A percentile compares a stretch with the other conserved stretches of the same genome.
These are phyloP conservation scores for Helichrysum umbraculigerum DNA, from an alignment of 129 eudicot species.

Conservation along the genomic window DNA sequence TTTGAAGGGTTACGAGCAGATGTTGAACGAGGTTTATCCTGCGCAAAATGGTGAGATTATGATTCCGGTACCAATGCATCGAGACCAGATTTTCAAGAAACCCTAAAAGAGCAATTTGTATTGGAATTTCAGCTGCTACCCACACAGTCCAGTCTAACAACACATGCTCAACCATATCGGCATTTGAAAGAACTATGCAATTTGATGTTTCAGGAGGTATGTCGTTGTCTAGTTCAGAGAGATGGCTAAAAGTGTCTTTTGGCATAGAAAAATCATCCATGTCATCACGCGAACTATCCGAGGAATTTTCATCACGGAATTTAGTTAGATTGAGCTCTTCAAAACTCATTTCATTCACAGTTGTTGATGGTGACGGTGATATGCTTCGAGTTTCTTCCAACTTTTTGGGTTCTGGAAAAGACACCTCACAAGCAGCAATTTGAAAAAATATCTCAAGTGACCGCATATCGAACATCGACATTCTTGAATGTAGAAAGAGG, in stretches of 20 bases:
- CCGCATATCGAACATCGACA: slow-evolving; percentile 91
- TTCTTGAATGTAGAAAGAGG: slow-evolving; percentile 78
- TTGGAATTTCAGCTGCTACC: slow-evolving; percentile 88
- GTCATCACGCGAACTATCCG: slow-evolving; percentile 77
- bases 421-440: slow-evolving; percentile 97
- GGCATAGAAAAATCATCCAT: slow-evolving; percentile 90
- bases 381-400: slow-evolving; percentile 32
- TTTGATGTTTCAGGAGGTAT: slow-evolving; percentile 80
- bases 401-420: slow-evolving; percentile 86
- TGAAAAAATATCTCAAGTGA: slow-evolving; percentile 92
- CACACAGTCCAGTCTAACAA: slow-evolving; percentile 97
- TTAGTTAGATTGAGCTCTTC: slow-evolving; percentile 76
- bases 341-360: slow-evolving; percentile 47
- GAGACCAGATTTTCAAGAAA: slow-evolving; percentile 96
- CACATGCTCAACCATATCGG: slow-evolving; percentile 98
- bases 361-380: slow-evolving; percentile 64
- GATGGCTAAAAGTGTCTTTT: slow-evolving; percentile 83
- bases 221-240: slow-evolving; percentile 79
- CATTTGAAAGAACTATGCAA: slow-evolving; percentile 92
- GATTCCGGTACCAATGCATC: slow-evolving; percentile 99
- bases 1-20: slow-evolving; percentile 82
- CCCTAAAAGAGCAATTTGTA: slow-evolving; percentile 81
- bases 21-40: slow-evolving; percentile 92
- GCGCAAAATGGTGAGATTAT: slow-evolving; percentile 92
- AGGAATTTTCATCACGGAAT: slow-evolving; percentile 75